Base-by-base conservation (phyloP, 805 yeast species). In the Wickerhamiella azymoides region DNA sequence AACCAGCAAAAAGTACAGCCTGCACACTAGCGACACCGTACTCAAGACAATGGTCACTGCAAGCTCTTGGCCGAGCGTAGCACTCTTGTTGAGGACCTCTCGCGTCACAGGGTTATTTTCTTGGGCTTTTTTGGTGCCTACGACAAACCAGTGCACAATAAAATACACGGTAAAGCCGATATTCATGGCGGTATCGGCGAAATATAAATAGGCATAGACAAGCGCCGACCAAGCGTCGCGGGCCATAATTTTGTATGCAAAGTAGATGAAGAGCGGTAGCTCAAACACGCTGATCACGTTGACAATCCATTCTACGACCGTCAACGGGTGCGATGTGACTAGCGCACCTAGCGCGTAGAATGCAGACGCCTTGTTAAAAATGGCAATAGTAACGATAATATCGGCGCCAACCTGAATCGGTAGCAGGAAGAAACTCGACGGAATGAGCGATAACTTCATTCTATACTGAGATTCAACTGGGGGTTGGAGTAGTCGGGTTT, bases 371-470 rank as follows among this genome's bases (percentile, higher is more conserved):
- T 88, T 88, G 66, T 89, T 89, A 51, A 88, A 70, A 32, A 86
- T 72, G 13, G 88, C 81, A 32, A 83, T 68, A 1, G 84, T 80
- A 5, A 86, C 68, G 17, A 81, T 74, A 1, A 84, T 61, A 61
- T 89, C 97, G 19, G 86, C 94, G 11, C 96, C 97, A 19, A 82
- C 70, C 57, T 81, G 84, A 21, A 89, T 71, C 5, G 97, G 96
- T 3, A 84, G 63, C 44, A 72, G 57, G 11, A 79, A 78, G 60
- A 84, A 84, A 57, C 70, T 72, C 76, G 76, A 50, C 10, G 60
- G 62, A 9, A 52, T 48, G 14, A 61, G 39, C 32, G 56, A 53
- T 3, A 51, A 19, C 10, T 19, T 32, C 16, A 37, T 38, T 21
- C 6, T 21, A 7, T 5, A 21, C 7, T 21, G 24, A 7, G 24